phyloP scores from a whole-genome alignment of 129 eudicot genomes.

The Mikania micrantha region DNA sequence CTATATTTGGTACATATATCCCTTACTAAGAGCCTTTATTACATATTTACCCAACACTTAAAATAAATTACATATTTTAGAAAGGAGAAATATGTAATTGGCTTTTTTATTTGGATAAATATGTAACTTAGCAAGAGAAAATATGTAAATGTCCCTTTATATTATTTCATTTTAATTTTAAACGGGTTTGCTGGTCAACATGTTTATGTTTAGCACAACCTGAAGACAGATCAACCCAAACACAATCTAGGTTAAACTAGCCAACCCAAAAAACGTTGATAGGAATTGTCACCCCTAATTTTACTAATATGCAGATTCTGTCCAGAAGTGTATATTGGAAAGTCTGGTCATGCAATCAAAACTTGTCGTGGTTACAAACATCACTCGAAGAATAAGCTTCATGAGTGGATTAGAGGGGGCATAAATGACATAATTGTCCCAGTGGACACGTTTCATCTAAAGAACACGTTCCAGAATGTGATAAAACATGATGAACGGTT shows the following conservation, averaged over 20 bases:
- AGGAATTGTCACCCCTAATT: neutral
- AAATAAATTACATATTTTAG: too few species aligned
- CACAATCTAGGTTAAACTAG: neutral
- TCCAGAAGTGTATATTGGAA: conserved; percentile 81
- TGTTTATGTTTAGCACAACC: neutral
- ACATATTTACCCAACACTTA: too few species aligned
- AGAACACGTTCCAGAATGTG: conserved; percentile 39
- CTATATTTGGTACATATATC: too few species aligned
- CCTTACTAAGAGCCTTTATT: too few species aligned
- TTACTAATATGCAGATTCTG: conserved; percentile 47
- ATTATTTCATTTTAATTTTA: neutral
- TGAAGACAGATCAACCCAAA: too few species aligned
- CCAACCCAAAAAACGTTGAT: neutral
- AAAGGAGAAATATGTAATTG: too few species aligned
- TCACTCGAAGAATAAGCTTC: conserved; percentile 52
- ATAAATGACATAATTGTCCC: conserved; percentile 64
- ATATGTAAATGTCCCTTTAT: too few species aligned
- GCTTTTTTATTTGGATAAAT: too few species aligned
- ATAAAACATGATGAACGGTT: conserved; percentile 62
- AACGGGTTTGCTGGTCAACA: neutral
- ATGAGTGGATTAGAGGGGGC: conserved; percentile 63
- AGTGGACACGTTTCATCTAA: conserved; percentile 69
- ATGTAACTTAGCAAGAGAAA: too few species aligned
- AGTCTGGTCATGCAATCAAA: conserved; percentile 68
- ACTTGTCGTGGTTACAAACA: conserved; percentile 70